phyloP scores from a whole-genome alignment of 2,329 filamentous ascomycete genomes.

The Verticillium dahliae region DNA sequence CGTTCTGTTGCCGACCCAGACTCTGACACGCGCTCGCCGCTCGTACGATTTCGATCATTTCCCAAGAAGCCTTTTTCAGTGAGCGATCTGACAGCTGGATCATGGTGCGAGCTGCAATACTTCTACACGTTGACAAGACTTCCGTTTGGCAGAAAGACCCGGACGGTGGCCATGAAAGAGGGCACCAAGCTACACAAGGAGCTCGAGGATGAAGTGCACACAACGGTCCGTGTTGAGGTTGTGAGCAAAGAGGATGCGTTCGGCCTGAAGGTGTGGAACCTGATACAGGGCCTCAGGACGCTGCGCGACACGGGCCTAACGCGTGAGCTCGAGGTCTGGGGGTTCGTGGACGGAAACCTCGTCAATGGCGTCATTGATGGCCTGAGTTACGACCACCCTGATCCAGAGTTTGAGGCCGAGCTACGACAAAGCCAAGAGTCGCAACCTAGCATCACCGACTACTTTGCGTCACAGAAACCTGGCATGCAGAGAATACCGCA shows the following conservation, averaged over 20 bases:
- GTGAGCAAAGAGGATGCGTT: constrained; percentile 74
- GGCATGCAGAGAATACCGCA: constrained; percentile 18
- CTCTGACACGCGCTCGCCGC: constrained; percentile 43
- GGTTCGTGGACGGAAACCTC: constrained; percentile 70
- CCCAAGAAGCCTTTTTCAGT: constrained; percentile 79
- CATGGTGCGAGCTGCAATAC: constrained; percentile 96
- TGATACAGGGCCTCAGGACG: constrained; percentile 76
- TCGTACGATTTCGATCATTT: constrained; percentile 71
- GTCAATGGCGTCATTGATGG: constrained; percentile 90
- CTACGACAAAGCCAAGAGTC: constrained; percentile 29
- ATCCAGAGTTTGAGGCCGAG: constrained; percentile 60
- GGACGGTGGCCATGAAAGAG: constrained; percentile 76
- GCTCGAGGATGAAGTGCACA: constrained; percentile 81
- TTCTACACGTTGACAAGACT: constrained; percentile 75
- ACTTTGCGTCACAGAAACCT: constrained; percentile 23
- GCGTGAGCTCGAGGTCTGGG: constrained; percentile 79
- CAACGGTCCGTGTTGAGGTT: constrained; percentile 65
- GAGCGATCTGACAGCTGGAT: constrained; percentile 78
- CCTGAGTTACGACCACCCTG: constrained; percentile 70
- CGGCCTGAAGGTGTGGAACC: constrained; percentile 81
- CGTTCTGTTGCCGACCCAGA: constrained; percentile 10
- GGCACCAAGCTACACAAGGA: constrained; percentile 75
- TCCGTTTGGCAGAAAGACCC: constrained; percentile 63
- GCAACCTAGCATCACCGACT: constrained; percentile 29
- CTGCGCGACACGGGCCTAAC: constrained; percentile 65